Evolutionary conservation across 768 basidiomycete species (phyloP).

Genomic region (Mycena chlorophos): DNA sequence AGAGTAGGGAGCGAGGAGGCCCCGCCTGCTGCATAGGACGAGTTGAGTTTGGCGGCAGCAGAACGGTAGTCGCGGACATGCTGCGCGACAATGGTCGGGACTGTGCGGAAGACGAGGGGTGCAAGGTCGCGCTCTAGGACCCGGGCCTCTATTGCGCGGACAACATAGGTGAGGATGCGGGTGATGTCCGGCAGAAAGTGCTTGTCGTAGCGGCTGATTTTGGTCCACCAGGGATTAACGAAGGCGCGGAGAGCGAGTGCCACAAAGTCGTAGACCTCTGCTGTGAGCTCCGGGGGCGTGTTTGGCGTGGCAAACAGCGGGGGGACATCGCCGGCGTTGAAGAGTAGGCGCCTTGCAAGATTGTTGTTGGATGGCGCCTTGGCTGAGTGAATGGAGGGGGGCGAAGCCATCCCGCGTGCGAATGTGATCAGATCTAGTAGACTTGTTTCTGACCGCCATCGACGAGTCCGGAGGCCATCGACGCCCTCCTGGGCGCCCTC

Average conservation of each 20-base stretch:
- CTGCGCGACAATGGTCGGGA: constrained; percentile 67
- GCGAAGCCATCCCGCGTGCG: not conserved
- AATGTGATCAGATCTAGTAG: not conserved
- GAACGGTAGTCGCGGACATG: constrained; percentile 80
- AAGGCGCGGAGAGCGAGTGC: constrained; percentile 78
- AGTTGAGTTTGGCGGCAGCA: constrained; percentile 58
- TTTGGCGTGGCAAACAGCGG: constrained; percentile 49
- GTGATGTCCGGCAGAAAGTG: constrained; percentile 76
- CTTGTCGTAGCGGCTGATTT: constrained; percentile 79
- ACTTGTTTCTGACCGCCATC: not conserved
- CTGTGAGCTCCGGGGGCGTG: constrained; percentile 55
- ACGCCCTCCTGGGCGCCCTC: constrained; percentile 4
- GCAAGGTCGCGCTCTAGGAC: constrained; percentile 55
- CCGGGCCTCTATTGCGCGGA: constrained; percentile 62
- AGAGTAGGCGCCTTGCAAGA: constrained; percentile 61
- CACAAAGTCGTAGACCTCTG: constrained; percentile 75
- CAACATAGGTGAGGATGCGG: constrained; percentile 53
- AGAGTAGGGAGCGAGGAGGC: constrained; percentile 61
- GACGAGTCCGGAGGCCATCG: not conserved
- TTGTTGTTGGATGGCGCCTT: constrained; percentile 34
- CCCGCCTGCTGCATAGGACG: constrained; percentile 71
- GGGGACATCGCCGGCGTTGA: constrained; percentile 55
- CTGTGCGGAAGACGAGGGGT: constrained; percentile 57
- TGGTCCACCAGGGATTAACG: constrained; percentile 85
- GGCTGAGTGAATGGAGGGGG: constrained; percentile 23